Conservation (phyloP, 257 asterid species). For the Nicotiana obtusifolia region DNA sequence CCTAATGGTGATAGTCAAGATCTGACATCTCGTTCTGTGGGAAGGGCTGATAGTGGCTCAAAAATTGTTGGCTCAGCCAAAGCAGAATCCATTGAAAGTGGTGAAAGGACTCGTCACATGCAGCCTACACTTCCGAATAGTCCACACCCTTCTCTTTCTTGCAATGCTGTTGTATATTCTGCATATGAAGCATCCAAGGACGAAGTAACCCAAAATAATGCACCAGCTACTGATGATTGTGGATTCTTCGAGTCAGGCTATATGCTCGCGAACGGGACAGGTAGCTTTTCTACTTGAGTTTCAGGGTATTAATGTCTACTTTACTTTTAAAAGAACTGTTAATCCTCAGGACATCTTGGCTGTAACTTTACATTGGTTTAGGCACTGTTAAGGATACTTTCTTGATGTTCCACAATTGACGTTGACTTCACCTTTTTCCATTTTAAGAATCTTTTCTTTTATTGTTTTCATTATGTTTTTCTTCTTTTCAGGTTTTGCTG, state of each 20-base stretch:
- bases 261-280: conserved; percentile 55
- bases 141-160: conserved; percentile 87
- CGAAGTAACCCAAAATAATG: conserved; percentile 81
- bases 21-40: conserved; percentile 70
- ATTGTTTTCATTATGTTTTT: background rate
- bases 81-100: conserved; percentile 96
- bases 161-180: conserved; percentile 90
- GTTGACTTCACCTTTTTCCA: background rate
- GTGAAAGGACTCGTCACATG: conserved; percentile 74
- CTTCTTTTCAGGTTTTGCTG: background rate
- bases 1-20: conserved; percentile 94
- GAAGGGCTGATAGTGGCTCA: conserved; percentile 95
- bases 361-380: background rate
- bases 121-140: conserved; percentile 53
- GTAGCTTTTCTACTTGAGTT: conserved; percentile 26
- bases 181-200: conserved; percentile 86
- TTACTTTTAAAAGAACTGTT: no score
- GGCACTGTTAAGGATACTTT: background rate
- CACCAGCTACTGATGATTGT: conserved; percentile 59
- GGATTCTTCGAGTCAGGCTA: conserved; percentile 83
- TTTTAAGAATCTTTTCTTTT: background rate
- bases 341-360: background rate
- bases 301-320: background rate
- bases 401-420: background rate
- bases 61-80: conserved; percentile 81